Evolutionary conservation across 164 flowering plant species (phyloP).

Genomic region (Nymphaea colorata): DNA sequence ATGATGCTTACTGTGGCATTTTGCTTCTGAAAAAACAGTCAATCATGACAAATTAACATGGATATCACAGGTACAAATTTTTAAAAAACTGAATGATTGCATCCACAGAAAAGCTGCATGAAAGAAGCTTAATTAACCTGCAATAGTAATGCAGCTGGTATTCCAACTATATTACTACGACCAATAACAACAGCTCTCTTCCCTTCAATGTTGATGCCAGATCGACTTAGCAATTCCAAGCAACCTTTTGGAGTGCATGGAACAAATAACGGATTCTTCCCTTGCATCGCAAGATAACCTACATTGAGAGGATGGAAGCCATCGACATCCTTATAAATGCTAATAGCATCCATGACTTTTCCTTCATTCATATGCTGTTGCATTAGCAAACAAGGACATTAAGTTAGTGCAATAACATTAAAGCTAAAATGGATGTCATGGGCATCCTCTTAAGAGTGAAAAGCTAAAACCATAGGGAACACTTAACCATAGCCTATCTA

Average conservation of each 20-base stretch:
- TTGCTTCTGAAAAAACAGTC: constrained; percentile 50
- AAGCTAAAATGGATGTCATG: too few species aligned
- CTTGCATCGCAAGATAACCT: constrained; percentile 88
- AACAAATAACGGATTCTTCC: constrained; percentile 81
- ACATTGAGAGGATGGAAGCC: constrained; percentile 92
- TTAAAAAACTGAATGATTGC: neutral
- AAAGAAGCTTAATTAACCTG: constrained; percentile 32
- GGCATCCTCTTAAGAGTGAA: too few species aligned
- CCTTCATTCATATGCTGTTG: constrained; percentile 73
- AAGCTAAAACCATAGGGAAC: too few species aligned
- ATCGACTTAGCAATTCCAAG: constrained; percentile 76
- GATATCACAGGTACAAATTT: neutral
- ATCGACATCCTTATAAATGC: constrained; percentile 90
- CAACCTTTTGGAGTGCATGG: constrained; percentile 98
- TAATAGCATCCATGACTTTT: constrained; percentile 62
- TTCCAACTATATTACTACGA: constrained; percentile 94
- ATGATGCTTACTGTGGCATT: constrained; percentile 84
- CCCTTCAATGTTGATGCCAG: constrained; percentile 61
- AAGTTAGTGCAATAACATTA: neutral
- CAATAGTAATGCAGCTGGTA: constrained; percentile 78
- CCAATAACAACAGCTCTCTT: constrained; percentile 98
- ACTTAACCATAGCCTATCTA: too few species aligned
- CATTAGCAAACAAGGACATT: neutral
- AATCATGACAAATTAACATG: constrained; percentile 1
- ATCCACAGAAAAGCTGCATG: constrained; percentile 1